Conservation (phyloP, 2,329 filamentous ascomycete genomes). For the Fusarium sacchari region DNA sequence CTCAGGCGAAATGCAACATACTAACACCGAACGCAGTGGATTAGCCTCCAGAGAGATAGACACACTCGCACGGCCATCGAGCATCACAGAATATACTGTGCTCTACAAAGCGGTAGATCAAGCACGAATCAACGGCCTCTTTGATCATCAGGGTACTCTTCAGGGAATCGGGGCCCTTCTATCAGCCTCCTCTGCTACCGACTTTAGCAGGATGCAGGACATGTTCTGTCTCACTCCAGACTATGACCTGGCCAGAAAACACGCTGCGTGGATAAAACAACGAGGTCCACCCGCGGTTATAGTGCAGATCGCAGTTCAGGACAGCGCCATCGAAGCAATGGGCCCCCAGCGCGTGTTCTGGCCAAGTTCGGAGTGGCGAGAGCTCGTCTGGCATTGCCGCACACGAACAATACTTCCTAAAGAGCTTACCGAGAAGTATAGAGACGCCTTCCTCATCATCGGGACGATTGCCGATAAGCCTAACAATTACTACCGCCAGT, state of each 20-base stretch:
- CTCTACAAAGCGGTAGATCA: background rate
- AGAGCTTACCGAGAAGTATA: background rate
- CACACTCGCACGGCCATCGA: background rate
- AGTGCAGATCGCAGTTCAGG: background rate
- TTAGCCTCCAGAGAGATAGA: background rate
- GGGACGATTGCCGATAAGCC: background rate
- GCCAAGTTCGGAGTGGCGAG: background rate
- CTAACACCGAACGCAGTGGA: background rate
- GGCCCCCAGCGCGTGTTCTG: background rate
- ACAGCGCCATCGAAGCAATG: background rate
- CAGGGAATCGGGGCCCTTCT: background rate
- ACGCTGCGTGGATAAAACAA: background rate
- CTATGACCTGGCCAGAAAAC: background rate
- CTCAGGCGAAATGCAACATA: accelerated
- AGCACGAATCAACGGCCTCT: background rate
- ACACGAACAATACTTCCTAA: background rate
- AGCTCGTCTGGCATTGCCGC: background rate
- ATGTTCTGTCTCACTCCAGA: background rate
- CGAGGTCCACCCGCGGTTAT: background rate
- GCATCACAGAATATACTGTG: background rate
- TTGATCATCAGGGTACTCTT: background rate
- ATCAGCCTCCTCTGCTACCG: background rate
- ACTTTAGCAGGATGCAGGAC: accelerated
- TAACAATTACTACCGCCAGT: background rate
- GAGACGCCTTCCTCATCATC: background rate